Percentiles rank a stretch among this genome's conserved stretches.
Evolutionary conservation across 164 flowering plant genomes (phyloP).

Genomic region (Macadamia tetraphylla): DNA sequence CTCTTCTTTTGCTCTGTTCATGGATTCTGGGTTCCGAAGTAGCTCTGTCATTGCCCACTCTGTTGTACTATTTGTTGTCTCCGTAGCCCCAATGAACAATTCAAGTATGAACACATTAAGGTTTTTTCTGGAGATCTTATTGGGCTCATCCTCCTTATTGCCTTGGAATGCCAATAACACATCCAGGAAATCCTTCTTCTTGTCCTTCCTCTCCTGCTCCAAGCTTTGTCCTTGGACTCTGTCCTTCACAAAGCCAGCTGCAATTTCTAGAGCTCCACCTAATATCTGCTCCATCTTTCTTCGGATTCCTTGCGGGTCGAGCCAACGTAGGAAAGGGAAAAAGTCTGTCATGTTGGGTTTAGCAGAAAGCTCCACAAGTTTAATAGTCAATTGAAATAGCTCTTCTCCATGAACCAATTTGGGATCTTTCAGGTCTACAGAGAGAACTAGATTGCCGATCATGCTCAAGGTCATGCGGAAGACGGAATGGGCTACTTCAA

Average conservation of each 20-base stretch:
- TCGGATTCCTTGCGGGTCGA: constrained; percentile 22
- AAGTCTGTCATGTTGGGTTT: constrained; percentile 25
- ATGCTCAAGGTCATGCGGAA: constrained; percentile 23
- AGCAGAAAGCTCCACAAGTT: constrained; percentile 10
- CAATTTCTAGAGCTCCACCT: constrained; percentile 12
- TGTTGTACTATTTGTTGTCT: too few species aligned
- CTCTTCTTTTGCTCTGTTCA: too few species aligned
- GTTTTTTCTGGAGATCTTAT: constrained; percentile 6
- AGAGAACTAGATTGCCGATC: constrained; percentile 20
- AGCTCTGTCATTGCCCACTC: too few species aligned
- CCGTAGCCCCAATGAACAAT: too few species aligned
- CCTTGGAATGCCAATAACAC: constrained; percentile 14
- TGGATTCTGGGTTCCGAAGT: too few species aligned
- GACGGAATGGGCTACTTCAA: constrained; percentile 13
- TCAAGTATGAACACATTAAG: constrained; percentile 7
- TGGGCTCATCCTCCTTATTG: constrained; percentile 10
- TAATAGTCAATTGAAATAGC: constrained; percentile 5
- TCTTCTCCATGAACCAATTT: too few species aligned
- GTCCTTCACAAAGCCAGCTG: constrained; percentile 12
- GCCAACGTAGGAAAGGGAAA: constrained; percentile 18
- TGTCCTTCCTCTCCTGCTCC: not conserved
- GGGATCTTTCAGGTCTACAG: constrained; percentile 16
- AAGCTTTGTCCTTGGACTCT: not conserved
- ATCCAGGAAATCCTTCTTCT: constrained; percentile 16
- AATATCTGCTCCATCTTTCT: constrained; percentile 7